Conservation (phyloP, 768 basidiomycete genomes). For the Phaffia tasmanica region DNA sequence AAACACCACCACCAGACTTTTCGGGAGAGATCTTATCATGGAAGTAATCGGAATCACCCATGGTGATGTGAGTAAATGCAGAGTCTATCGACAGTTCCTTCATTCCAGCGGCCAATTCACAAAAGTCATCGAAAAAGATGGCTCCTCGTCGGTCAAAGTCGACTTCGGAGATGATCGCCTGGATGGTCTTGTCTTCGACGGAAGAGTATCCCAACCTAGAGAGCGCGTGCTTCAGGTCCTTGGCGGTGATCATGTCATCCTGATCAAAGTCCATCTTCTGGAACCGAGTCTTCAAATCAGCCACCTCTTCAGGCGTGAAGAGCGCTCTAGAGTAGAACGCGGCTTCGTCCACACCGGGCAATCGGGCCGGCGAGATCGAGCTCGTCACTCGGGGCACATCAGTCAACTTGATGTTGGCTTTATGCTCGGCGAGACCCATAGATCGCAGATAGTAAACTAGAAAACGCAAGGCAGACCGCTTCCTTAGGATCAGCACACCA, state of each 20-base stretch:
- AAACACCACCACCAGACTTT: not conserved
- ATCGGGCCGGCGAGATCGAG: conserved; percentile 30
- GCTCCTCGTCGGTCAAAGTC: conserved; percentile 42
- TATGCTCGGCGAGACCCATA: conserved; percentile 24
- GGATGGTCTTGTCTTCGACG: conserved; percentile 33
- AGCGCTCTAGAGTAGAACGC: conserved; percentile 45
- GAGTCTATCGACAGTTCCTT: conserved; percentile 39
- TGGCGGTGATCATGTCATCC: conserved; percentile 30
- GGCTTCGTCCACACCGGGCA: conserved; percentile 32
- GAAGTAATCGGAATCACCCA: conserved; percentile 10
- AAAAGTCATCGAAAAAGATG: conserved; percentile 72
- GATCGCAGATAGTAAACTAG: conserved; percentile 18
- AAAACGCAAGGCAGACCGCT: not conserved
- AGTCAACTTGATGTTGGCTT: conserved; percentile 31
- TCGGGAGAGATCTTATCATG: not conserved
- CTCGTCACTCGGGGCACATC: conserved; percentile 31
- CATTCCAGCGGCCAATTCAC: conserved; percentile 46
- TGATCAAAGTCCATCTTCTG: conserved; percentile 37
- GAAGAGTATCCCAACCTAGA: conserved; percentile 52
- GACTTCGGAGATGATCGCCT: conserved; percentile 38
- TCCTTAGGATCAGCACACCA: too few species aligned
- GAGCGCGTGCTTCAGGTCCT: conserved; percentile 39
- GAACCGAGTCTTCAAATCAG: conserved; percentile 39
- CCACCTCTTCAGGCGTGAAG: conserved; percentile 49
- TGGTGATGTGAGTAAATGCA: conserved; percentile 23